A percentile compares a stretch with the other conserved stretches of the same genome.
phyloP scores from a whole-genome alignment of 2,329 filamentous ascomycete genomes.

The Coniochaeta pulveracea region DNA sequence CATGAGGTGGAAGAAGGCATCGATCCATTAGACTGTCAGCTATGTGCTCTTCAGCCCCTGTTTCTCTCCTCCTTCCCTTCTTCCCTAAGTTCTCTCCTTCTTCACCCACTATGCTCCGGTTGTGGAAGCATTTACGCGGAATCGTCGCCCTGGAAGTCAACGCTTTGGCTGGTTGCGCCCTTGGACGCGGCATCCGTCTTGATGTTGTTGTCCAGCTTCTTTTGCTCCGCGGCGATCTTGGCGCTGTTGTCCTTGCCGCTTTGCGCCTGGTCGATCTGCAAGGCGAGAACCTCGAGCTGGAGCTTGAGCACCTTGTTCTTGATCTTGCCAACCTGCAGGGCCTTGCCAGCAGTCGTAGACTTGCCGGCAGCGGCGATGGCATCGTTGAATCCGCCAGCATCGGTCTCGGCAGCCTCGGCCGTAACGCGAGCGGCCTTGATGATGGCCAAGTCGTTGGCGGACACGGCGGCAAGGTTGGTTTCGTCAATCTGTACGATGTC shows the following conservation, averaged over 20 bases:
- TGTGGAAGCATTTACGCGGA: neutral
- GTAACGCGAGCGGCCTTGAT: constrained; percentile 35
- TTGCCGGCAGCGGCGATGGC: constrained; percentile 33
- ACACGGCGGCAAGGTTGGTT: constrained; percentile 32
- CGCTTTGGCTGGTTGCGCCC: constrained; percentile 22
- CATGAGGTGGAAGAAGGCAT: too few relatives aligned
- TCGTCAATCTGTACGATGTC: constrained; percentile 31
- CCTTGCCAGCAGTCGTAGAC: constrained; percentile 22
- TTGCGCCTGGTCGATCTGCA: constrained; percentile 40
- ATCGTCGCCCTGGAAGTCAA: constrained; percentile 21
- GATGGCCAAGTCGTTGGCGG: constrained; percentile 34
- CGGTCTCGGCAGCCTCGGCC: constrained; percentile 41
- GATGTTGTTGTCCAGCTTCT: constrained; percentile 43
- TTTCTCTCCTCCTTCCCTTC: too few relatives aligned
- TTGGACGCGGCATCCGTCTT: constrained; percentile 21
- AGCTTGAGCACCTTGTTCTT: constrained; percentile 52
- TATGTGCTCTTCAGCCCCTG: too few relatives aligned
- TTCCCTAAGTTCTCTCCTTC: too few relatives aligned
- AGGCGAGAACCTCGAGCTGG: constrained; percentile 35
- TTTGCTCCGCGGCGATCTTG: constrained; percentile 33
- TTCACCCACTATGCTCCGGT: too few relatives aligned
- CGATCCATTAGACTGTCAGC: too few relatives aligned
- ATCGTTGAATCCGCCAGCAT: constrained; percentile 39
- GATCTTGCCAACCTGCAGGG: constrained; percentile 42
- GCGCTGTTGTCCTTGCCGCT: constrained; percentile 26